phyloP scores from a whole-genome alignment of 306 rosid genomes.

The Vigna mungo region DNA sequence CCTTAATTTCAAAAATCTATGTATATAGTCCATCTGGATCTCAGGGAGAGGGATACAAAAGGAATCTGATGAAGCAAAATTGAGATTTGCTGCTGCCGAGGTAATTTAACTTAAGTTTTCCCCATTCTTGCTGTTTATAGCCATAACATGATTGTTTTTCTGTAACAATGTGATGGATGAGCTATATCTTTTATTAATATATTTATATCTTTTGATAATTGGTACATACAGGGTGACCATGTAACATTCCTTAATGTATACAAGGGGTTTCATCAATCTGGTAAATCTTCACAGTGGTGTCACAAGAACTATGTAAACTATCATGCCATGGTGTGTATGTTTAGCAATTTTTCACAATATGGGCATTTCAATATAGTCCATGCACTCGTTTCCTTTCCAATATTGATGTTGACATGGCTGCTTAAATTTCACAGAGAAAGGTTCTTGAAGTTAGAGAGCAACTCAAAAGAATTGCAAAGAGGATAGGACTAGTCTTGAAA shows the following conservation, averaged over 20 bases:
- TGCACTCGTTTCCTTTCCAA: conserved; percentile 1
- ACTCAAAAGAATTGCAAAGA: conserved; percentile 82
- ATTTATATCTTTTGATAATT: conserved; percentile 34
- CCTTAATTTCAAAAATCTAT: conserved; percentile 45
- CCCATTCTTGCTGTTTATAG: conserved; percentile 3
- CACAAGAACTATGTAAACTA: conserved; percentile 86
- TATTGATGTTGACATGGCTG: conserved; percentile 41
- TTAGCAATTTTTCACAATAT: conserved; percentile 22
- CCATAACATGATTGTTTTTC: conserved; percentile 4
- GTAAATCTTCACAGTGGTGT: conserved; percentile 97
- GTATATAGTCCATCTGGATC: conserved; percentile 85
- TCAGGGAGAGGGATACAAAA: conserved; percentile 85
- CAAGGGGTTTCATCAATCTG: conserved; percentile 91
- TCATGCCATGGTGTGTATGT: conserved; percentile 86
- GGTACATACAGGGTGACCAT: conserved; percentile 80
- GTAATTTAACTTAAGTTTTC: conserved; percentile 49
- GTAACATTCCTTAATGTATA: conserved; percentile 89
- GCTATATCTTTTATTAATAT: conserved; percentile 21
- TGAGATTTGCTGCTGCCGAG: conserved; percentile 95
- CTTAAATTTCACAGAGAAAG: conserved; percentile 68
- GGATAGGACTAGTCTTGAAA: conserved; percentile 78
- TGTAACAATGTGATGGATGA: not conserved
- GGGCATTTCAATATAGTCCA: conserved; percentile 18
- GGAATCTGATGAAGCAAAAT: conserved; percentile 93
- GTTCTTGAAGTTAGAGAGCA: conserved; percentile 91